A percentile compares a stretch with the other conserved stretches of the same genome.
Evolutionary conservation across 352 stramenopile species (phyloP).

Genomic region (Globisporangium ultimum): DNA sequence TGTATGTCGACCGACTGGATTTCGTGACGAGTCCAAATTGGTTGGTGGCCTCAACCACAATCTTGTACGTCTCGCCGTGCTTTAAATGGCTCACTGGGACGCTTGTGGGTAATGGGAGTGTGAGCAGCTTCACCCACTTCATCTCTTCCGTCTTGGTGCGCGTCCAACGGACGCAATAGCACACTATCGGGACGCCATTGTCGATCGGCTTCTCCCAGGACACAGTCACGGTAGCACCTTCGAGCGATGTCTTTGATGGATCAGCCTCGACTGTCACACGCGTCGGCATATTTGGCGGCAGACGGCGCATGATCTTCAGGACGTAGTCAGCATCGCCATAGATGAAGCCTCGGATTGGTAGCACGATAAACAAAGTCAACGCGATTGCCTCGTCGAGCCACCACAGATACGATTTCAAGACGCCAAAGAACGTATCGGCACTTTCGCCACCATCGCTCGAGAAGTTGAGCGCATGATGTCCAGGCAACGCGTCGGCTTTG

Average conservation of each 20-base stretch:
- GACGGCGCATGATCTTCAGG: constrained; percentile 54
- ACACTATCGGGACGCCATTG: constrained; percentile 80
- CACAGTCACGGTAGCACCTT: constrained; percentile 53
- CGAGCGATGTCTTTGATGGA: constrained; percentile 47
- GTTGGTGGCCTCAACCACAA: constrained; percentile 82
- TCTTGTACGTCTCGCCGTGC: constrained; percentile 84
- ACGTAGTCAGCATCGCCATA: constrained; percentile 80
- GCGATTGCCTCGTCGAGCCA: constrained; percentile 84
- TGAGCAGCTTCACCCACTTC: constrained; percentile 74
- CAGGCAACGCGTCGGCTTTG: neutral
- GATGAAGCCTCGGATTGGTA: constrained; percentile 79
- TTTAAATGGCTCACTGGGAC: constrained; percentile 57
- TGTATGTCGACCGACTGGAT: constrained; percentile 82
- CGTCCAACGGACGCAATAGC: constrained; percentile 81
- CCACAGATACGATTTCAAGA: constrained; percentile 75
- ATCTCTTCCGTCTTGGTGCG: constrained; percentile 71
- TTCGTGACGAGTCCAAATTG: constrained; percentile 68
- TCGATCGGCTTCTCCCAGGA: constrained; percentile 79
- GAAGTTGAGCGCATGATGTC: neutral
- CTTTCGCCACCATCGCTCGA: constrained; percentile 9
- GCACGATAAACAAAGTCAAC: constrained; percentile 66
- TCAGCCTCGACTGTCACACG: constrained; percentile 70
- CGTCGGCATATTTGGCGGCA: constrained; percentile 80
- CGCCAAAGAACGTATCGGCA: constrained; percentile 25
- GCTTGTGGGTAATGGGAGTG: constrained; percentile 59